Conservation (phyloP, 2,329 filamentous ascomycete genomes). For the Botryotinia convoluta region DNA sequence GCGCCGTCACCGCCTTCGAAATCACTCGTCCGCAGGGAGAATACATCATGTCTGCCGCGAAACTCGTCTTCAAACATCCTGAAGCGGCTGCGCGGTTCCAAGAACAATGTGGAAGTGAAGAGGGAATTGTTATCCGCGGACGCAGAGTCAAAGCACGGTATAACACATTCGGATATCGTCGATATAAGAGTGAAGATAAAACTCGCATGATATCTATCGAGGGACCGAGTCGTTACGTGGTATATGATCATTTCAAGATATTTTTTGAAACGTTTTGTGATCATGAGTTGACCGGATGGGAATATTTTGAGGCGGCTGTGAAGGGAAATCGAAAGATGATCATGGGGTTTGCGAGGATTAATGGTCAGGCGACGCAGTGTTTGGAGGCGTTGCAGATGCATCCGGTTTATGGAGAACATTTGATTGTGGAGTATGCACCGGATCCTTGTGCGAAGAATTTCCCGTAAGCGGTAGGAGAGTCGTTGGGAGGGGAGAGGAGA, state of each 20-base stretch:
- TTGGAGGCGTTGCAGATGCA: not conserved
- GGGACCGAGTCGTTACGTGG: not conserved
- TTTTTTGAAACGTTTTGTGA: conserved; percentile 2
- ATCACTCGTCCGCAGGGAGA: not conserved
- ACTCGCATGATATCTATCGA: not conserved
- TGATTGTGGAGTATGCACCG: not conserved
- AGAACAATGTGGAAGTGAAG: not conserved
- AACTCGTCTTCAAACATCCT: not conserved
- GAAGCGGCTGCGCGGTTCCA: not conserved
- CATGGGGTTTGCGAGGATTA: not conserved
- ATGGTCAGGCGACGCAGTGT: not conserved
- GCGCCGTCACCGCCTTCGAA: not conserved
- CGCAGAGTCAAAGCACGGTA: not conserved
- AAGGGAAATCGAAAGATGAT: not conserved
- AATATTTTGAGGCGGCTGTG: not conserved
- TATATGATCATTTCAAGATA: not conserved
- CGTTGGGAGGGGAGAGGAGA: no score
- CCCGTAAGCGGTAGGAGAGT: not conserved
- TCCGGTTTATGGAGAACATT: not conserved
- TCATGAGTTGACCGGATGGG: not conserved
- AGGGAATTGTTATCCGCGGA: not conserved
- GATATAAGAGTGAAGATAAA: not conserved
- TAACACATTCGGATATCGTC: not conserved
- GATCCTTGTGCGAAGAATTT: not conserved
- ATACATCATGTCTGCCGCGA: not conserved